Conservation (phyloP, 129 eudicot species). For the Calendula officinalis region DNA sequence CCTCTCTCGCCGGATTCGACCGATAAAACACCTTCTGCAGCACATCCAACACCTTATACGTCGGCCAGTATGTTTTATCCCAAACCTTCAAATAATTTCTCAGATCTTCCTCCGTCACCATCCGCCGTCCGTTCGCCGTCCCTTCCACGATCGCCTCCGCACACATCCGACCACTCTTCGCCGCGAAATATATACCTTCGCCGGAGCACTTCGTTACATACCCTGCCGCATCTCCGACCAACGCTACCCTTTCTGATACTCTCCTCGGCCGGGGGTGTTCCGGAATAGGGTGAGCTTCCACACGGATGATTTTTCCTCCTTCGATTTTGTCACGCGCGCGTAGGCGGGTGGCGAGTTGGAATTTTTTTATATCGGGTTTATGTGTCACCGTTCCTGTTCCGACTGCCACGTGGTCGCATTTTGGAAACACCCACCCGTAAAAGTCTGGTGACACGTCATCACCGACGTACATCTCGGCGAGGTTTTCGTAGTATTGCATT, state of each 20-base stretch:
- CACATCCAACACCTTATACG: slow-evolving; percentile 69
- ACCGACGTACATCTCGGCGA: slow-evolving; percentile 80
- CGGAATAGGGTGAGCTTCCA: slow-evolving; percentile 84
- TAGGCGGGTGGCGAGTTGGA: slow-evolving; percentile 58
- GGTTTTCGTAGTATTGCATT: slow-evolving; percentile 68
- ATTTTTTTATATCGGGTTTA: slow-evolving; percentile 65
- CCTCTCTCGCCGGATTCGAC: slow-evolving; percentile 82
- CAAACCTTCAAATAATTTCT: slow-evolving; percentile 70
- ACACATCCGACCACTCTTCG: slow-evolving; percentile 89
- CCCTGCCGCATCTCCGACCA: slow-evolving; percentile 89
- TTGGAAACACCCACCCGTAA: slow-evolving; percentile 82
- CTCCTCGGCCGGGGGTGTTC: slow-evolving; percentile 72
- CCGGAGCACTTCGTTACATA: slow-evolving; percentile 81
- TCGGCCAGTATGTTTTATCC: slow-evolving; percentile 82
- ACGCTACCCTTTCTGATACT: slow-evolving; percentile 54
- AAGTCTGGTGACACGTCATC: slow-evolving; percentile 86
- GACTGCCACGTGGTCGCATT: slow-evolving; percentile 79
- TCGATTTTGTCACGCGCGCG: slow-evolving; percentile 59
- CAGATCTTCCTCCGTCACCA: slow-evolving; percentile 66
- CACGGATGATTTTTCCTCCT: slow-evolving; percentile 70
- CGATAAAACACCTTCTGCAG: slow-evolving; percentile 79
- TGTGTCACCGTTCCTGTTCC: slow-evolving; percentile 84
- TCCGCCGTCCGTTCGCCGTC: slow-evolving; percentile 69
- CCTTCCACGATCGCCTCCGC: slow-evolving; percentile 83
- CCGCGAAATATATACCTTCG: slow-evolving; percentile 83